A percentile compares a stretch with the other conserved stretches of the same genome.
Evolutionary conservation across 2,329 filamentous ascomycete species (phyloP).

Genomic region (Xylariaceae sp.): DNA sequence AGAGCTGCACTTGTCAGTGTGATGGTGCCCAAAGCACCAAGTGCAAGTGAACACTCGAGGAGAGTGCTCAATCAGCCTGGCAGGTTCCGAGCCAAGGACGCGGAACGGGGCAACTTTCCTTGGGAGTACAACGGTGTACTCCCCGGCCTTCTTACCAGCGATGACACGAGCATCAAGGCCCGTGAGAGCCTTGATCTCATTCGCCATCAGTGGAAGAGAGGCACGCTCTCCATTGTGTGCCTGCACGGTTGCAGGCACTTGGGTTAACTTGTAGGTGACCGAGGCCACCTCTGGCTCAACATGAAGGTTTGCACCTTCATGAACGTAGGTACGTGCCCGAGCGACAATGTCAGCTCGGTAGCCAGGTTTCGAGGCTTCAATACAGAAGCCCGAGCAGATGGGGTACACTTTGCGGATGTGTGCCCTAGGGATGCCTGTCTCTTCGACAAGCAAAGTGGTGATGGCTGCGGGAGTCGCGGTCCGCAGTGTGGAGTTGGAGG

Average conservation of each 20-base stretch:
- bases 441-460: neutral
- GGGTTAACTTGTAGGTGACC: neutral
- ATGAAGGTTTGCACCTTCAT: neutral
- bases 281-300: neutral
- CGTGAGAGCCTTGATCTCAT: neutral
- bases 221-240: neutral
- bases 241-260: neutral
- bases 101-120: neutral
- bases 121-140: neutral
- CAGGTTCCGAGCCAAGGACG: neutral
- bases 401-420: no score
- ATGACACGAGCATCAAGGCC: neutral
- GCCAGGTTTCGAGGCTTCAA: no score
- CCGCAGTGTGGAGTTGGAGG: neutral
- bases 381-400: no score
- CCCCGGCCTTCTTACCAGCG: neutral
- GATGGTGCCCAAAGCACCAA: neutral
- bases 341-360: no score
- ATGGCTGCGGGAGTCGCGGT: neutral
- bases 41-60: neutral
- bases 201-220: neutral
- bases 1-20: no score
- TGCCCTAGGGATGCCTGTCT: neutral
- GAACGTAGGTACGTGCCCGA: neutral
- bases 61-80: neutral